Percentiles rank a stretch among this genome's conserved stretches.
These are phyloP conservation scores for Saturnispora gosingensis DNA, from an alignment of 805 yeast genomes.

Conservation along the genomic window DNA sequence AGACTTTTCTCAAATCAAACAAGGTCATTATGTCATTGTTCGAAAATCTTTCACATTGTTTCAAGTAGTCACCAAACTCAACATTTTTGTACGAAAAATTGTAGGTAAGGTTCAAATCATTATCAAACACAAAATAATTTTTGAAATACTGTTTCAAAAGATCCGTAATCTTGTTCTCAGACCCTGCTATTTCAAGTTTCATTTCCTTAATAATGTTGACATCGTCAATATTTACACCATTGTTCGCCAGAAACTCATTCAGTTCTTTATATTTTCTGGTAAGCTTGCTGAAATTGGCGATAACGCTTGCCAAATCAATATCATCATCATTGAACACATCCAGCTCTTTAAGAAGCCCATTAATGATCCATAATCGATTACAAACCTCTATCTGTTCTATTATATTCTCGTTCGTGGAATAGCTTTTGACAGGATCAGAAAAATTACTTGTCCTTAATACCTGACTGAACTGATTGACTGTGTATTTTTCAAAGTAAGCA, in stretches of 20 bases:
- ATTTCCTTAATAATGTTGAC: background rate
- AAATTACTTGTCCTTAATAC: background rate
- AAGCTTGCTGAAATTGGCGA: conserved; percentile 15
- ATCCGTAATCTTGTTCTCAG: conserved; percentile 8
- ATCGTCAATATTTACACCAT: background rate
- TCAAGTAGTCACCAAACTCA: conserved; percentile 14
- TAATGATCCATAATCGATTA: conserved; percentile 25
- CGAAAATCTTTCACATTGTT: conserved; percentile 9
- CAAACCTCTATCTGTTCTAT: conserved; percentile 23
- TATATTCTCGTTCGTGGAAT: conserved; percentile 9
- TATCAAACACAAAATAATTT: conserved; percentile 8
- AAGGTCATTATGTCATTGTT: conserved; percentile 7
- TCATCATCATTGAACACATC: conserved; percentile 11
- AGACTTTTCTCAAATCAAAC: conserved; percentile 19
- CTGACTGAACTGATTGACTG: conserved; percentile 5
- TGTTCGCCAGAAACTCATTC: background rate
- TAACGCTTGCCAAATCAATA: conserved; percentile 11
- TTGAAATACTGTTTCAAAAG: conserved; percentile 11
- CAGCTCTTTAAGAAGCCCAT: conserved; percentile 23
- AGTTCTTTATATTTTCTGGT: conserved; percentile 11
- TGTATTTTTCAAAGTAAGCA: conserved; percentile 9
- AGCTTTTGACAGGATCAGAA: background rate
- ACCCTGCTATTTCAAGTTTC: background rate
- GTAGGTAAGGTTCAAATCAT: conserved; percentile 10
- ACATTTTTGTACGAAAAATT: conserved; percentile 9